Evolutionary conservation across 176 grass and related monocot genomes (phyloP).

Genomic region (Thinopyrum elongatum): DNA sequence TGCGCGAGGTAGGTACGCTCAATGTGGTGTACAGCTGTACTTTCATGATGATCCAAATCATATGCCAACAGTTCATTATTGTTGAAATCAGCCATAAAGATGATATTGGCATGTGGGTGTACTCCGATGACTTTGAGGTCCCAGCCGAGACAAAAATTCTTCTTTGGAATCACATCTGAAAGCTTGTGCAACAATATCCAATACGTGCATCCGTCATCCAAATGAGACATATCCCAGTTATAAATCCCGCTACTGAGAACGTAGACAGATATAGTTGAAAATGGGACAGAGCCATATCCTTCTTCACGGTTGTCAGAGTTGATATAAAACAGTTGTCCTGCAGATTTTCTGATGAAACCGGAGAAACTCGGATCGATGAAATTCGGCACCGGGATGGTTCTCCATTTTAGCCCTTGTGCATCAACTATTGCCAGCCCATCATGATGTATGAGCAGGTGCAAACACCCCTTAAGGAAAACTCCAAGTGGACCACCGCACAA

Average conservation of each 20-base stretch:
- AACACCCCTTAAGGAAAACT: neutral
- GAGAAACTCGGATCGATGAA: neutral
- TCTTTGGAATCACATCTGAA: neutral
- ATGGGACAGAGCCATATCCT: neutral
- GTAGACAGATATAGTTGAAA: neutral
- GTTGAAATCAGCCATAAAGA: neutral
- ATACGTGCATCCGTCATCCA: neutral
- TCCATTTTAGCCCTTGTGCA: neutral
- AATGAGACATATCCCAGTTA: neutral
- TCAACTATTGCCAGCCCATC: neutral
- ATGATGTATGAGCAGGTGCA: neutral
- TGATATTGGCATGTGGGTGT: too few relatives aligned
- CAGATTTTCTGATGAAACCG: neutral
- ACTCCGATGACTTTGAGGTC: too few relatives aligned
- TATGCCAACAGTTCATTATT: neutral
- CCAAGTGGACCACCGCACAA: neutral
- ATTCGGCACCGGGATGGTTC: neutral
- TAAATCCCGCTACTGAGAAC: neutral
- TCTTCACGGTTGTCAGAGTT: neutral
- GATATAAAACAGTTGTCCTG: neutral
- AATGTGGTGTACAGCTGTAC: neutral
- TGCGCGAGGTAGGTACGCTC: neutral
- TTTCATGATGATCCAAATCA: neutral
- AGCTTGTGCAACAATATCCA: neutral
- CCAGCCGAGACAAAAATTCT: neutral